Conservation (phyloP, 2,329 filamentous ascomycete species). For the Diaporthe eres region DNA sequence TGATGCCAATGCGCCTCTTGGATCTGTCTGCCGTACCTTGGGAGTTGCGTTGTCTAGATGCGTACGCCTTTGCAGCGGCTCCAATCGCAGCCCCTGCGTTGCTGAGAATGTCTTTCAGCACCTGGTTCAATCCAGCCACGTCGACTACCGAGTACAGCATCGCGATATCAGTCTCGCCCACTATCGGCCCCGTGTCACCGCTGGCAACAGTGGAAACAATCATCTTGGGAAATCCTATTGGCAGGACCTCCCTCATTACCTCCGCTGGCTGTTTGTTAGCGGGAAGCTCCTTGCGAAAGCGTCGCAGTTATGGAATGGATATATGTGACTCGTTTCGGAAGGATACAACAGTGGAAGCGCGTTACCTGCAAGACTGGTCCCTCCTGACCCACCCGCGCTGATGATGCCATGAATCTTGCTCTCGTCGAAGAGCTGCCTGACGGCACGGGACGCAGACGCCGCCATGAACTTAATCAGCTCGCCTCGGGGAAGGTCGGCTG, state of each 20-base stretch:
- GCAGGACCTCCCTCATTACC: slow-evolving; percentile 72
- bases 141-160: slow-evolving; percentile 82
- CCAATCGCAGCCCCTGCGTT: slow-evolving; percentile 75
- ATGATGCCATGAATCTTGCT: slow-evolving; percentile 68
- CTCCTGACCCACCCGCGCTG: slow-evolving; percentile 69
- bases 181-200: slow-evolving; percentile 74
- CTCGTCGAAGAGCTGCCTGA: slow-evolving; percentile 55
- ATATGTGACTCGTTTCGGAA: not conserved
- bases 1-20: slow-evolving; percentile 70
- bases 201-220: slow-evolving; percentile 80
- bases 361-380: slow-evolving; percentile 34
- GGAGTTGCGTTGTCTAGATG: slow-evolving; percentile 31
- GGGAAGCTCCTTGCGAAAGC: slow-evolving; percentile 69
- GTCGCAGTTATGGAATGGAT: not conserved
- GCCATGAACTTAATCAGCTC: slow-evolving; percentile 72
- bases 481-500: slow-evolving; percentile 61
- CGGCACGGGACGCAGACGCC: slow-evolving; percentile 57
- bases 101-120: slow-evolving; percentile 69
- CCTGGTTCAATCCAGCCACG: slow-evolving; percentile 74
- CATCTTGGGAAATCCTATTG: slow-evolving; percentile 78
- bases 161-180: slow-evolving; percentile 77
- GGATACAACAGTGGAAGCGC: not conserved
- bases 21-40: not conserved
- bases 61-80: slow-evolving; percentile 68
- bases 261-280: slow-evolving; percentile 54